Base-by-base conservation (phyloP, 768 basidiomycete species). In the Cantharellus anzutake region DNA sequence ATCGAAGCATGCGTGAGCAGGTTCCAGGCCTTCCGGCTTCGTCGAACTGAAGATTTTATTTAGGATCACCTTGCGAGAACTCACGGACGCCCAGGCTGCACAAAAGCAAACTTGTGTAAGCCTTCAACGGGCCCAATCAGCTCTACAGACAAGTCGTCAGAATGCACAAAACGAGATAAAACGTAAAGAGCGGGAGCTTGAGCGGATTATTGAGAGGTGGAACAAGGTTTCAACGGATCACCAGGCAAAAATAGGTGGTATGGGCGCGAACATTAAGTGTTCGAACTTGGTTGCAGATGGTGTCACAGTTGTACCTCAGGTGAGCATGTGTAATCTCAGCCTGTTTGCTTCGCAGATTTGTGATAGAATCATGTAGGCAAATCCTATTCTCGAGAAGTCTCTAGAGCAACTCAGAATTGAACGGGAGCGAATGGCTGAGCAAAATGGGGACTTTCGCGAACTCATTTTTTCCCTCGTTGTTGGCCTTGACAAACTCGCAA, bases 401-500 rank as follows among this genome's bases (percentile, higher is more conserved):
- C 72, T 90, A 41, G 81, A 83, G 53, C 78, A 89, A 64, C 81
- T 86, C 0, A 86, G 90, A 67, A 73, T 75, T 57, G 79, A 84
- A 0, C 73, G 84, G 42, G 71, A 71, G 34, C 76, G 77, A 51
- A 75, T 90, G 20, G 68, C 72, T 39, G 78, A 81, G 42, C 86
- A 91, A 67, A 87, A 83, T 58, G 66, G 75, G 40, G 72, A 73
- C 41, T 73, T 90, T 41, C 78, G 79, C 59, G 77, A 75, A 39
- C 69, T 86, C 37, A 67, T 86, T 2, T 66, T 91, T 56, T 74
- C 74, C 42, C 73, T 78, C 3, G 78, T 81, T 41, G 87, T 88
- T 64, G 80, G 82, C 60, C 67, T 85, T 16, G 61, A 64, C 37
- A 29, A 39, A 29, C 59, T 61, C 0, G 80, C 83, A 66, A 69